These are phyloP conservation scores for Trametes gibbosa DNA, from an alignment of 768 basidiomycete genomes.

Conservation along the genomic window DNA sequence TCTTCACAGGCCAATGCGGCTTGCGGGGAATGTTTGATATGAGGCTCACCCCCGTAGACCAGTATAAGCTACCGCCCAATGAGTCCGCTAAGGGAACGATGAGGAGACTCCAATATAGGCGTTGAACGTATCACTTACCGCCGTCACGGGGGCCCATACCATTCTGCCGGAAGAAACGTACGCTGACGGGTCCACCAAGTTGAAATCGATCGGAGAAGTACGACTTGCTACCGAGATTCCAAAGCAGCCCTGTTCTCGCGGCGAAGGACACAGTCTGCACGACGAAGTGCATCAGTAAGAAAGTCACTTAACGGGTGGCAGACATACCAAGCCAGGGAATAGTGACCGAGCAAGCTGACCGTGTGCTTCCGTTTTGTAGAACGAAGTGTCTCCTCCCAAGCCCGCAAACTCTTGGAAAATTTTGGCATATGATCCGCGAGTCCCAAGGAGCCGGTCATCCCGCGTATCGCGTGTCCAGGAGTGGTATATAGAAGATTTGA, in stretches of 20 bases:
- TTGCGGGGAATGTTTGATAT: slow-evolving; percentile 71
- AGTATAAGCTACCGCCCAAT: slow-evolving; percentile 79
- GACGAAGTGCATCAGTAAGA: too few relatives aligned
- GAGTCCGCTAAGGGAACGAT: slow-evolving; percentile 61
- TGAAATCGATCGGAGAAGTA: slow-evolving; percentile 87
- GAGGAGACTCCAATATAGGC: slow-evolving; percentile 21
- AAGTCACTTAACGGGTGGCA: background rate
- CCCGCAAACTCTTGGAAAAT: slow-evolving; percentile 72
- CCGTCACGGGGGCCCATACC: slow-evolving; percentile 77
- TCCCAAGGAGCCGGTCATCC: slow-evolving; percentile 63
- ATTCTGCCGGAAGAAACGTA: slow-evolving; percentile 75
- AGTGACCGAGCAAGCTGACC: slow-evolving; percentile 60
- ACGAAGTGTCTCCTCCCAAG: slow-evolving; percentile 74
- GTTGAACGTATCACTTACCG: slow-evolving; percentile 35
- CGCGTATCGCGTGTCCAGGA: slow-evolving; percentile 74
- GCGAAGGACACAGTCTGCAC: slow-evolving; percentile 71
- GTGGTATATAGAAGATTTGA: slow-evolving; percentile 85
- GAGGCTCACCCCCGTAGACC: slow-evolving; percentile 73
- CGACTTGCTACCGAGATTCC: slow-evolving; percentile 52
- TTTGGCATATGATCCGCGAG: slow-evolving; percentile 61
- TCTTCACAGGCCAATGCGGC: slow-evolving; percentile 82
- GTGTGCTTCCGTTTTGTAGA: slow-evolving; percentile 72
- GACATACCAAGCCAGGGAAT: slow-evolving; percentile 57
- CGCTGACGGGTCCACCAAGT: slow-evolving; percentile 84
- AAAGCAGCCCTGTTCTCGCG: slow-evolving; percentile 68